Percentiles rank a stretch among this genome's conserved stretches.
Evolutionary conservation across 2,329 filamentous ascomycete genomes (phyloP).

Genomic region (Westerdykella aurantiaca): DNA sequence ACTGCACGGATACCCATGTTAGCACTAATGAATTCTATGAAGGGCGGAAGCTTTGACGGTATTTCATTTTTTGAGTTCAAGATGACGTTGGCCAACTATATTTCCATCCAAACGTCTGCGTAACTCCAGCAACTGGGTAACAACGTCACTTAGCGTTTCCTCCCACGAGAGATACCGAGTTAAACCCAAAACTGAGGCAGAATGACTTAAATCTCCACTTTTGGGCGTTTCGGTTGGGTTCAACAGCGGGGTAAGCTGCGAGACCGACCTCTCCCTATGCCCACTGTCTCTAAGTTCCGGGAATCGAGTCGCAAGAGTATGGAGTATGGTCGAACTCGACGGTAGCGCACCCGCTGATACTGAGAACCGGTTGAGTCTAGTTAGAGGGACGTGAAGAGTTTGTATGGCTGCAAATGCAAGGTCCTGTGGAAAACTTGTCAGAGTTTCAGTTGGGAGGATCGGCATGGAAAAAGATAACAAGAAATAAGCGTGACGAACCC

Average conservation of each 20-base stretch:
- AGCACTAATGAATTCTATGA: too few species aligned
- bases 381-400: constrained; percentile 17
- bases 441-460: constrained; percentile 2
- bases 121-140: constrained; percentile 21
- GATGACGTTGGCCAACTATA: constrained; percentile 16
- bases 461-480: not conserved
- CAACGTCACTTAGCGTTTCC: constrained; percentile 19
- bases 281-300: constrained; percentile 20
- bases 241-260: constrained; percentile 9
- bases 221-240: constrained; percentile 3
- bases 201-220: constrained; percentile 14
- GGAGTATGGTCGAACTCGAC: constrained; percentile 14
- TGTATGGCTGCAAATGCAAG: constrained; percentile 22
- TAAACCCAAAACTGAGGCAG: constrained; percentile 18
- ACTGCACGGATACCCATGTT: too few species aligned
- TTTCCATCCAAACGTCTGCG: constrained; percentile 21
- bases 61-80: not conserved
- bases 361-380: constrained; percentile 21
- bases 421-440: constrained; percentile 17
- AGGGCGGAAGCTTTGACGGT: too few species aligned
- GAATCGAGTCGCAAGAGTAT: constrained; percentile 18
- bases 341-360: constrained; percentile 23
- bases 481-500: constrained; percentile 15
- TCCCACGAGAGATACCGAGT: constrained; percentile 17
- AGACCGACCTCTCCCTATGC: constrained; percentile 1